Conservation (phyloP, 345 rosid species). For the Draba incana region DNA sequence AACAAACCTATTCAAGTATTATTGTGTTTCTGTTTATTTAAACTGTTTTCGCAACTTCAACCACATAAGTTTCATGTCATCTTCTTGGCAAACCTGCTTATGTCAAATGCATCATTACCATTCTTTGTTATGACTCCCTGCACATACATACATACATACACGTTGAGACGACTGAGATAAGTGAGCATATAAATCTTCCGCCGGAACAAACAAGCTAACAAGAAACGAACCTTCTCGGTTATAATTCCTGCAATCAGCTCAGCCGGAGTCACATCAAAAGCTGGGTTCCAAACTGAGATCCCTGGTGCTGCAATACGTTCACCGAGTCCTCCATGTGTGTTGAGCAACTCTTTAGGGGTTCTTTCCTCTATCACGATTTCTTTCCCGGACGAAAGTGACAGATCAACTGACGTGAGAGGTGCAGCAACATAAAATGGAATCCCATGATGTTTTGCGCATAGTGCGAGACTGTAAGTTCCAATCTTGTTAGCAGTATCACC, state of each 20-base stretch:
- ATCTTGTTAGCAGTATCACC: slow-evolving; percentile 99
- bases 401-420: slow-evolving; percentile 83
- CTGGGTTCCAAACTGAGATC: slow-evolving; percentile 91
- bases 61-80: slow-evolving; percentile 14
- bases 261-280: slow-evolving; percentile 94
- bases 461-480: slow-evolving; percentile 93
- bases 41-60: background rate
- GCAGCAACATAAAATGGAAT: slow-evolving; percentile 92
- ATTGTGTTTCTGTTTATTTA: too few species aligned
- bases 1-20: too few species aligned
- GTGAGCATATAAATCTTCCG: background rate
- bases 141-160: background rate
- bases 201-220: background rate
- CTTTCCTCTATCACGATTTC: slow-evolving; percentile 87
- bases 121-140: slow-evolving; percentile 81
- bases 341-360: slow-evolving; percentile 70
- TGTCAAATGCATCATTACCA: slow-evolving; percentile 53
- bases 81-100: slow-evolving; percentile 53
- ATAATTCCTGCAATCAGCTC: slow-evolving; percentile 72
- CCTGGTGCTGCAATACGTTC: slow-evolving; percentile 98
- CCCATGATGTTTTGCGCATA: slow-evolving; percentile 70
- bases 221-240: slow-evolving; percentile 71
- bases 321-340: slow-evolving; percentile 86
- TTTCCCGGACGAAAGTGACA: slow-evolving; percentile 74
- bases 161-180: background rate